These are phyloP conservation scores for Mycosphaerella arachidis DNA, from an alignment of 2,329 filamentous ascomycete species.

Conservation along the genomic window DNA sequence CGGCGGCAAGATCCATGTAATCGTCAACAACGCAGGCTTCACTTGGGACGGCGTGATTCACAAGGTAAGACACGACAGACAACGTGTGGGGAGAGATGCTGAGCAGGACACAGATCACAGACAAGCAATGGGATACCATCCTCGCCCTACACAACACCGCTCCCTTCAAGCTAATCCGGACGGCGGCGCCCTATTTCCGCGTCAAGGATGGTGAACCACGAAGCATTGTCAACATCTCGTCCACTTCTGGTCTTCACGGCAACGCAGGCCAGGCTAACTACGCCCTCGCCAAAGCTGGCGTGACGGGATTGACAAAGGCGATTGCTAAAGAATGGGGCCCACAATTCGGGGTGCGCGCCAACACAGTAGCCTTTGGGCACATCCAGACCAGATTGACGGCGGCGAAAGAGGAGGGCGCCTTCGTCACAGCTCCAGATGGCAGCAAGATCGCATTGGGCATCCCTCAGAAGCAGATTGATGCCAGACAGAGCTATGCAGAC, in stretches of 20 bases:
- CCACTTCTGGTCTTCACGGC: slow-evolving; percentile 75
- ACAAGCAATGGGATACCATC: slow-evolving; percentile 90
- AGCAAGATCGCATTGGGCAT: slow-evolving; percentile 72
- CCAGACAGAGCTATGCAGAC: slow-evolving; percentile 48
- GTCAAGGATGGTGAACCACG: slow-evolving; percentile 76
- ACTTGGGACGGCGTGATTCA: slow-evolving; percentile 92
- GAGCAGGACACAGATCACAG: slow-evolving; percentile 57
- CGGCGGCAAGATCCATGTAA: slow-evolving; percentile 80
- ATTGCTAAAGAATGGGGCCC: slow-evolving; percentile 91
- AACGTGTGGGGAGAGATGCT: not conserved
- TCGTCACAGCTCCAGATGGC: slow-evolving; percentile 70
- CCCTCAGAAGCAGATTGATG: slow-evolving; percentile 55
- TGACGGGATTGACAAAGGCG: slow-evolving; percentile 78
- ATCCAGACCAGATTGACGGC: slow-evolving; percentile 76
- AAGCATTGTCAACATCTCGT: slow-evolving; percentile 77
- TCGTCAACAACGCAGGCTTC: slow-evolving; percentile 88
- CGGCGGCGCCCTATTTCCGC: slow-evolving; percentile 79
- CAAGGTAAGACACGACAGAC: slow-evolving; percentile 51
- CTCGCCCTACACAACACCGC: slow-evolving; percentile 77
- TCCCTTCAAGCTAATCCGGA: slow-evolving; percentile 77
- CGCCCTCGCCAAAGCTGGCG: slow-evolving; percentile 75
- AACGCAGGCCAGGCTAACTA: slow-evolving; percentile 93
- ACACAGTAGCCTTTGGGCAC: slow-evolving; percentile 79
- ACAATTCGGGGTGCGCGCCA: slow-evolving; percentile 72
- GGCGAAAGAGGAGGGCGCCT: slow-evolving; percentile 78